Evolutionary conservation across 768 basidiomycete species (phyloP).

Genomic region (Phaffia tasmanica): DNA sequence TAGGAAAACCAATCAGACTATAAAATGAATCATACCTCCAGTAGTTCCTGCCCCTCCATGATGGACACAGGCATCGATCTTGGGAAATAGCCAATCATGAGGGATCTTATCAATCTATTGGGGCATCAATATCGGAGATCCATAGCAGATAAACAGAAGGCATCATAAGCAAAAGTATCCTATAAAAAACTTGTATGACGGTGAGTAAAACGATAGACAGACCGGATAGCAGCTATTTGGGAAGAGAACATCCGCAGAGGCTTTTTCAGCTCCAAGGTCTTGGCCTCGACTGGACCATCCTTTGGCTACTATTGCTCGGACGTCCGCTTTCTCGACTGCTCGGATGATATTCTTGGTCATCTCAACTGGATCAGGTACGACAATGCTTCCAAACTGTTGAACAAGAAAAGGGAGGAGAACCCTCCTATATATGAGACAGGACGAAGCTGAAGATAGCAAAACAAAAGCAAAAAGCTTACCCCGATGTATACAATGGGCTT

Average conservation of each 20-base stretch:
- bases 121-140: background rate
- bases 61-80: slow-evolving; percentile 53
- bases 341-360: slow-evolving; percentile 51
- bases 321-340: slow-evolving; percentile 54
- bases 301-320: slow-evolving; percentile 56
- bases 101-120: slow-evolving; percentile 52
- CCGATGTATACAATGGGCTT: slow-evolving; percentile 59
- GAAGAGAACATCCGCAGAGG: slow-evolving; percentile 42
- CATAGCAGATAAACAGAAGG: background rate
- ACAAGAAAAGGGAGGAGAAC: background rate
- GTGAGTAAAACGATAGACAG: slow-evolving; percentile 20
- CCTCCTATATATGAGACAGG: background rate
- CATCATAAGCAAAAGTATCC: background rate
- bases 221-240: slow-evolving; percentile 48
- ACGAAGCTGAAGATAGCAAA: slow-evolving; percentile 33
- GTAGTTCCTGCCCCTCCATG: slow-evolving; percentile 65
- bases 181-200: no score
- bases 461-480: slow-evolving; percentile 51
- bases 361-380: slow-evolving; percentile 44
- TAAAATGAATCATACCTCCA: slow-evolving; percentile 40
- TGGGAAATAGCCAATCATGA: slow-evolving; percentile 44
- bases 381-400: slow-evolving; percentile 35
- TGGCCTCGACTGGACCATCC: slow-evolving; percentile 54
- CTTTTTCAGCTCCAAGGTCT: slow-evolving; percentile 24
- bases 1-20: no score